phyloP scores from a whole-genome alignment of 2,329 filamentous ascomycete genomes.

The Teratosphaeriaceae sp. region DNA sequence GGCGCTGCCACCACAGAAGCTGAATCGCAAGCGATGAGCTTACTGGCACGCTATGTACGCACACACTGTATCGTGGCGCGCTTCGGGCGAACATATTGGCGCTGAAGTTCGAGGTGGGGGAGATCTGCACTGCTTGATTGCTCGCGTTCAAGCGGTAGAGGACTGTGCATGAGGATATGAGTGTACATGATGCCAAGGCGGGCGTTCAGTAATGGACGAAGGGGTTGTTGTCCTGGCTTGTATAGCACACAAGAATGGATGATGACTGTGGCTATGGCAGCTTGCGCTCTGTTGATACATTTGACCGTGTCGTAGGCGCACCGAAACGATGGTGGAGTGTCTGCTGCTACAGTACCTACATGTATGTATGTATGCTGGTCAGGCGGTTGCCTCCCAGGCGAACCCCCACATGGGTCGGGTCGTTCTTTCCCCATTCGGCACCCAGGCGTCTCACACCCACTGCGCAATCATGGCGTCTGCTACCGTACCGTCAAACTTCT shows the following conservation, averaged over 20 bases:
- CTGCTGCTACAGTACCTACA: too few species aligned
- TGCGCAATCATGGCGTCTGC: neutral
- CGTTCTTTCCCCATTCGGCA: neutral
- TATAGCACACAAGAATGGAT: neutral
- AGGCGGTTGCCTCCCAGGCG: too few species aligned
- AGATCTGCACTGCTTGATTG: neutral
- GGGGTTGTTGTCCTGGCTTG: neutral
- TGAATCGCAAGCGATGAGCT: conserved; percentile 19
- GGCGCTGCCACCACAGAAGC: conserved; percentile 12
- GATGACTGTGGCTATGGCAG: too few species aligned
- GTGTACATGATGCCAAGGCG: conserved; percentile 19
- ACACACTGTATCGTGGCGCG: neutral
- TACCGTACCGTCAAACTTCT: neutral
- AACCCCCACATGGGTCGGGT: neutral
- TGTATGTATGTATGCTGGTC: too few species aligned
- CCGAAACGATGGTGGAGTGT: too few species aligned
- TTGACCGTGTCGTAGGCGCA: too few species aligned
- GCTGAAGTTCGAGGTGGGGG: neutral
- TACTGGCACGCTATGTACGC: neutral
- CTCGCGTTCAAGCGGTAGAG: conserved; percentile 13
- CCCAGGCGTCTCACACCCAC: neutral
- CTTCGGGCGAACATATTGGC: conserved; percentile 1
- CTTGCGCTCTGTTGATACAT: too few species aligned
- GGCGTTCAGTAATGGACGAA: neutral
- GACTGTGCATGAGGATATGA: conserved; percentile 26